These are phyloP conservation scores for Xanthoconium separans DNA, from an alignment of 1,284 basidiomycete species.

Conservation along the genomic window DNA sequence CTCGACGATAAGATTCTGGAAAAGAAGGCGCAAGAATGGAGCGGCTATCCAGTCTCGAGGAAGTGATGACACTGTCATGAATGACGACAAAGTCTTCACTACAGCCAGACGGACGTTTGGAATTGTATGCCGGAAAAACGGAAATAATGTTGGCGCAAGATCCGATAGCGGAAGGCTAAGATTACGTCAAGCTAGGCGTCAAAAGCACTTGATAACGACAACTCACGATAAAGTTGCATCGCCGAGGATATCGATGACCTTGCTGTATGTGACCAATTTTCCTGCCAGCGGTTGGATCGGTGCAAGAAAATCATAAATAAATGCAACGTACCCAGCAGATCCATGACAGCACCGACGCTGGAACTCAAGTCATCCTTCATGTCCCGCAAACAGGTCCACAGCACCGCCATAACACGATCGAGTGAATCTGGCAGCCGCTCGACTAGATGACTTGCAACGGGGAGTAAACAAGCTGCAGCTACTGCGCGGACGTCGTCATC, in stretches of 20 bases:
- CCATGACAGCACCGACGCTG: slow-evolving; percentile 97
- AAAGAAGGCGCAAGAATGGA: slow-evolving; percentile 81
- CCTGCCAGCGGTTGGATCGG: slow-evolving; percentile 42
- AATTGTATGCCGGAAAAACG: slow-evolving; percentile 98
- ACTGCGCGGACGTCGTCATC: slow-evolving; percentile 99
- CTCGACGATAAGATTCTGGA: slow-evolving; percentile 95
- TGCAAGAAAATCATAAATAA: neutral
- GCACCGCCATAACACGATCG: slow-evolving; percentile 72
- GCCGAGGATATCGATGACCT: slow-evolving; percentile 77
- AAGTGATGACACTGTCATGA: slow-evolving; percentile 78
- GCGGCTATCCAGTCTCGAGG: slow-evolving; percentile 82
- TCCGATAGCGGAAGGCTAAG: slow-evolving; percentile 73
- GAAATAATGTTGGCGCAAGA: slow-evolving; percentile 88
- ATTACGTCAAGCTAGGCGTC: slow-evolving; percentile 1
- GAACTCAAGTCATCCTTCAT: slow-evolving; percentile 98
- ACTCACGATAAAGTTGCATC: slow-evolving; percentile 67
- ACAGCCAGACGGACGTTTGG: slow-evolving; percentile 91
- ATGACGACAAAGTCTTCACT: slow-evolving; percentile 85
- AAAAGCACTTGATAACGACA: neutral
- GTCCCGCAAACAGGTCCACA: slow-evolving; percentile 90
- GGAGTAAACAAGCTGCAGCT: slow-evolving; percentile 89
- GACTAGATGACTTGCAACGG: slow-evolving; percentile 82
- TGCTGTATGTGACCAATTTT: slow-evolving; percentile 77
- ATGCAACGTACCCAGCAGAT: slow-evolving; percentile 72
- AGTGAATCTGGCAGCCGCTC: slow-evolving; percentile 74